Evolutionary conservation across 768 basidiomycete genomes (phyloP).

Genomic region (Kwoniella sp.): DNA sequence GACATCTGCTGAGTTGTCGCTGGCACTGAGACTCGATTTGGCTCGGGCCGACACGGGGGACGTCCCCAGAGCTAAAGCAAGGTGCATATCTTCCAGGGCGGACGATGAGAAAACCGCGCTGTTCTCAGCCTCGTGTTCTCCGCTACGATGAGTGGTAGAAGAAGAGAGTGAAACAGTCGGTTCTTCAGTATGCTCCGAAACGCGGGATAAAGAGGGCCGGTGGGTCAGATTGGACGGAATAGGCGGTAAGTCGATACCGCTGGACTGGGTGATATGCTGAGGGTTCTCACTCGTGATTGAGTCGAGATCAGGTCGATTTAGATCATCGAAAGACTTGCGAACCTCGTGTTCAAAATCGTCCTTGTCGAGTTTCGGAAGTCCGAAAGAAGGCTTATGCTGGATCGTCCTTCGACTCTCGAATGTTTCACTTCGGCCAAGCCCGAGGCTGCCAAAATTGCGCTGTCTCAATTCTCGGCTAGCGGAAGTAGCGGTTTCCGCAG

Average conservation of each 20-base stretch:
- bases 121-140: not conserved
- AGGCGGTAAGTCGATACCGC: slow-evolving; percentile 38
- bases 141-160: not conserved
- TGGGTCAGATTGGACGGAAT: slow-evolving; percentile 29
- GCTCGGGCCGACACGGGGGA: not conserved
- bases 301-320: slow-evolving; percentile 2
- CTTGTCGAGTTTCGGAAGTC: slow-evolving; percentile 32
- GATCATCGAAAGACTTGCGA: slow-evolving; percentile 30
- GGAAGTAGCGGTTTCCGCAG: slow-evolving; percentile 13
- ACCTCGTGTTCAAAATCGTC: slow-evolving; percentile 33
- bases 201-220: slow-evolving; percentile 12
- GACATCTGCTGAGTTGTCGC: not conserved
- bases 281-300: not conserved
- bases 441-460: slow-evolving; percentile 5
- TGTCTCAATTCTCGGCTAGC: slow-evolving; percentile 15
- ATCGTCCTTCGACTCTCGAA: slow-evolving; percentile 11
- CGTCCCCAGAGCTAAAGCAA: slow-evolving; percentile 2
- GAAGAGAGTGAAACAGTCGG: slow-evolving; percentile 7
- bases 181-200: slow-evolving; percentile 22
- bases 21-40: not conserved
- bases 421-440: not conserved
- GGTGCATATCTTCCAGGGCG: slow-evolving; percentile 19
- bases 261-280: not conserved
- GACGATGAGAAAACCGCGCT: slow-evolving; percentile 6
- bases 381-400: slow-evolving; percentile 33